Evolutionary conservation across 768 basidiomycete species (phyloP), one percentile per base, ranked within the genome.

Genomic region (Trametes maxima): DNA sequence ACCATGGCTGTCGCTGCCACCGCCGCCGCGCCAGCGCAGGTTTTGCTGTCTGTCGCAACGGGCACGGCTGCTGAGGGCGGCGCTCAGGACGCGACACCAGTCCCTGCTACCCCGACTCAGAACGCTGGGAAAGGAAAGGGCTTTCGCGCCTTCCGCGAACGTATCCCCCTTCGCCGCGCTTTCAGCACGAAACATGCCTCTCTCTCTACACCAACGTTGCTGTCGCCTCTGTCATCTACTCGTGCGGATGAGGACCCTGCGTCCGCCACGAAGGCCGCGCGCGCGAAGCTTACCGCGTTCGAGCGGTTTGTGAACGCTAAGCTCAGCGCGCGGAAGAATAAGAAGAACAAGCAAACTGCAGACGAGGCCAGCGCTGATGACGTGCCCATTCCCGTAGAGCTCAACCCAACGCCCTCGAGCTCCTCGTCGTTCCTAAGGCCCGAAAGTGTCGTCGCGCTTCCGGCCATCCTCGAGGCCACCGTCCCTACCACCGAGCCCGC

Each of bases 291-390:
- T 3, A 67, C 60, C 5, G 54, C 68, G 21, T 64, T 70, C 49
- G 65, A 70, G 54, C 57, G 69, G 14, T 65, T 70, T 56, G 47
- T 69, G 46, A 65, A 57, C 21, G n/a, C 66, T n/a, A 63, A 57
- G 56, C 37, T 57, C 1, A 46, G 28, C 7, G 45, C 54, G 14
- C 57, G 52, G 44, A 63, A 49, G 19, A 63, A 56, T 17, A 60
- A 59, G 43, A 64, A 65, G 58, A 60, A 57, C 25, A 66, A 64
- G 50, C 57, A 48, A 28, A 16, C 22, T 14, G 13, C 51, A 13
- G 54, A 64, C 36, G 45, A 53, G 2, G 22, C 22, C 21, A 36
- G 21, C 14, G 43, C 13, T 1, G 52, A 22, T 10, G 46, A 42
- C 5, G 49, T 14, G 1, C 51, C 61, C 47, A 54, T 61, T 22